A percentile compares a stretch with the other conserved stretches of the same genome.
Conservation (phyloP, 257 asterid species). For the Petunia secreta region DNA sequence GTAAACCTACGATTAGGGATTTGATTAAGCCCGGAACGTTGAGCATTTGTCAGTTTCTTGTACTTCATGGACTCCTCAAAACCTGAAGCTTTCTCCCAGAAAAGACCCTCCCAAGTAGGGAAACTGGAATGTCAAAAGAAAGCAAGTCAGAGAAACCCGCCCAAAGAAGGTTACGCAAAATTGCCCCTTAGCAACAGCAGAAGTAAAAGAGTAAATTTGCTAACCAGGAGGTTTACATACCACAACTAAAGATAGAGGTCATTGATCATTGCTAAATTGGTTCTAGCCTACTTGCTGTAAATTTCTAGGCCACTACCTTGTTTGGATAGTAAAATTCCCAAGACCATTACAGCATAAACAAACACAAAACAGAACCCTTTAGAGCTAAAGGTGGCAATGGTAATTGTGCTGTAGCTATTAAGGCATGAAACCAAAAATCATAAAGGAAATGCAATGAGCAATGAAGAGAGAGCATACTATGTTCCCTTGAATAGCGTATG, state of each 20-base stretch:
- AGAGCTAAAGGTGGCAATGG: background rate
- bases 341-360: background rate
- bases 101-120: slow-evolving; percentile 99
- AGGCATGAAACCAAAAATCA: background rate
- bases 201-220: background rate
- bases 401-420: slow-evolving; percentile 8
- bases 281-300: background rate
- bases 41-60: slow-evolving; percentile 96
- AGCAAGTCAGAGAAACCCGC: background rate
- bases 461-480: slow-evolving; percentile 62
- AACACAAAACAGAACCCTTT: background rate
- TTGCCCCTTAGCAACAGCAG: too few species aligned
- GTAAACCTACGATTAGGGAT: slow-evolving; percentile 96
- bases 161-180: background rate
- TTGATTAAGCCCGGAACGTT: slow-evolving; percentile 98
- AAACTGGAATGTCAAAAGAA: slow-evolving; percentile 58
- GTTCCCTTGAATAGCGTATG: slow-evolving; percentile 98
- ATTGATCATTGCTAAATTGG: background rate
- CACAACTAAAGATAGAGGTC: background rate
- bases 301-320: too few species aligned
- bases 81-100: slow-evolving; percentile 99
- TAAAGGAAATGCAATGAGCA: background rate
- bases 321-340: background rate
- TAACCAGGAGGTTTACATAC: background rate
- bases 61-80: slow-evolving; percentile 99